Evolutionary conservation across 768 basidiomycete species (phyloP).

Genomic region (Lentinula sp.): DNA sequence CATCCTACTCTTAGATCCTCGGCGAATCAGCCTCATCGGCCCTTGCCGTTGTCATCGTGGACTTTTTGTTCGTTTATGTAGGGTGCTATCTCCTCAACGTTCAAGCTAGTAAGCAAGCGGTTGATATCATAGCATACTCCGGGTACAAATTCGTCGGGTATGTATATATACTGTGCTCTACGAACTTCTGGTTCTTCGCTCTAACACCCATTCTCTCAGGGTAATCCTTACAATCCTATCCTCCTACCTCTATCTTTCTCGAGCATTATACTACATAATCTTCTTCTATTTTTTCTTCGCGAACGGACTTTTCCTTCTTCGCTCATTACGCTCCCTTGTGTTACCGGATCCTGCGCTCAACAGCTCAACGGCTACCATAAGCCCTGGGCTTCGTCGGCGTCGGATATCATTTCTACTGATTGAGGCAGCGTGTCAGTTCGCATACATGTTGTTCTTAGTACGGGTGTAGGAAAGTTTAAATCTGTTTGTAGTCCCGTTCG

Average conservation of each 20-base stretch:
- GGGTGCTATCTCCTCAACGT: slow-evolving; percentile 95
- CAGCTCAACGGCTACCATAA: slow-evolving; percentile 51
- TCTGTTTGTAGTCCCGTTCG: not conserved
- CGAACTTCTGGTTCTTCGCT: not conserved
- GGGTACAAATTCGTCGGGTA: slow-evolving; percentile 99
- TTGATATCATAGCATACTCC: slow-evolving; percentile 86
- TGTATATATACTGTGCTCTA: slow-evolving; percentile 16
- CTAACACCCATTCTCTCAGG: slow-evolving; percentile 30
- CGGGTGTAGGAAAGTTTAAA: slow-evolving; percentile 26
- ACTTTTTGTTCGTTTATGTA: slow-evolving; percentile 83
- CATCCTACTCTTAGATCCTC: slow-evolving; percentile 43
- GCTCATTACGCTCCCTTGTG: slow-evolving; percentile 87
- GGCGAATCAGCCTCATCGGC: slow-evolving; percentile 84
- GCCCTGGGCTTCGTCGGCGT: slow-evolving; percentile 73
- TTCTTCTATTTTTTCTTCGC: slow-evolving; percentile 86
- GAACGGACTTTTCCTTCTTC: slow-evolving; percentile 91
- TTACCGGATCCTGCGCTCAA: slow-evolving; percentile 67
- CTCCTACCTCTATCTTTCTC: slow-evolving; percentile 6
- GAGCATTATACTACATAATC: slow-evolving; percentile 53
- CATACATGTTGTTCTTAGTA: slow-evolving; percentile 84
- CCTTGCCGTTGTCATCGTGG: slow-evolving; percentile 76
- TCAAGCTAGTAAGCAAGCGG: slow-evolving; percentile 58
- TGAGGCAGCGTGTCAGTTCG: slow-evolving; percentile 73
- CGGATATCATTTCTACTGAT: slow-evolving; percentile 87
- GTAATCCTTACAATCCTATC: slow-evolving; percentile 61